Percentiles rank a stretch among this genome's conserved stretches.
phyloP scores from a whole-genome alignment of 1,139 yeast species.

The Zygoascus hellenicus region DNA sequence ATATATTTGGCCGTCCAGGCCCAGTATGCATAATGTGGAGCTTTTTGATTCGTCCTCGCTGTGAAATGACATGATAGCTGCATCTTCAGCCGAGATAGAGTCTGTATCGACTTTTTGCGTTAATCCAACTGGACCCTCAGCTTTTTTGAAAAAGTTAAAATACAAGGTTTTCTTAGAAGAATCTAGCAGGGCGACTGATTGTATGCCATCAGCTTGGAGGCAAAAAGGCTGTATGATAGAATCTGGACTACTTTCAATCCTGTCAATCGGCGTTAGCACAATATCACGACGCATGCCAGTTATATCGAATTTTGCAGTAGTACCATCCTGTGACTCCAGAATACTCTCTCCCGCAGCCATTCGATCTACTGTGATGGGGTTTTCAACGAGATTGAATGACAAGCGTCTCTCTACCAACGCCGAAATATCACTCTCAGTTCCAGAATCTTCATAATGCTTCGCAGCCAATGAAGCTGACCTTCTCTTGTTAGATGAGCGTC shows the following conservation, averaged over 20 bases:
- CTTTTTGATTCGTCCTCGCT: neutral
- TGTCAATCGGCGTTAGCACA: conserved; percentile 47
- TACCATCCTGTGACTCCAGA: conserved; percentile 13
- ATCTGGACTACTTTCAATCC: conserved; percentile 24
- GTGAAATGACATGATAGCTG: neutral
- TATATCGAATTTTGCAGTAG: conserved; percentile 12
- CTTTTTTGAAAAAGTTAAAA: conserved; percentile 7
- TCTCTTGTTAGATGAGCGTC: conserved; percentile 16
- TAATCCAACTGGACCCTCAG: conserved; percentile 21
- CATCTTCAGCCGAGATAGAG: neutral
- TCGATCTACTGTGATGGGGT: conserved; percentile 20
- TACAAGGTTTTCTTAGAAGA: conserved; percentile 19
- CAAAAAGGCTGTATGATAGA: neutral
- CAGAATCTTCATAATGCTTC: conserved; percentile 18
- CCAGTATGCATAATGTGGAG: neutral
- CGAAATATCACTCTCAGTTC: conserved; percentile 16
- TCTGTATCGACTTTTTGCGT: conserved; percentile 17
- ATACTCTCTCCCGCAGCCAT: conserved; percentile 18
- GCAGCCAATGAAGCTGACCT: conserved; percentile 16
- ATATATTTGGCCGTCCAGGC: conserved; percentile 17
- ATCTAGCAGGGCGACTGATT: conserved; percentile 49
- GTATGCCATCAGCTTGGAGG: conserved; percentile 30
- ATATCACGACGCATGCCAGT: conserved; percentile 52
- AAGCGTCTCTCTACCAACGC: conserved; percentile 20
- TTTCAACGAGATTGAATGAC: conserved; percentile 19